These are phyloP conservation scores for Fusarium sterilihyphosum DNA, from an alignment of 2,329 filamentous ascomycete genomes.

Conservation along the genomic window DNA sequence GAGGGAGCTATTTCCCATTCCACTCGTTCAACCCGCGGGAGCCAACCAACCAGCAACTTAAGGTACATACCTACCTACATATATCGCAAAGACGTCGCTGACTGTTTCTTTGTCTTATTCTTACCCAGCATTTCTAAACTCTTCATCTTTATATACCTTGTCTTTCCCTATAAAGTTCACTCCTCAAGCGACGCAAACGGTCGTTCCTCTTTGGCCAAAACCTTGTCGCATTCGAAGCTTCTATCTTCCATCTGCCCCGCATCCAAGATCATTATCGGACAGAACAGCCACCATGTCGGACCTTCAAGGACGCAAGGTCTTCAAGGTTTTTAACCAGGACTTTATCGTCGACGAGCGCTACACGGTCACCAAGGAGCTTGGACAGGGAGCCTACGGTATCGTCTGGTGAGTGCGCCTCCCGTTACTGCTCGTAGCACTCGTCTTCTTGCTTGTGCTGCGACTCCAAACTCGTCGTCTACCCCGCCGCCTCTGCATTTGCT, in stretches of 20 bases:
- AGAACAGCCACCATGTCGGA: conserved; percentile 49
- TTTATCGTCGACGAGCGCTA: conserved; percentile 98
- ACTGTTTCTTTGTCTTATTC: conserved; percentile 30
- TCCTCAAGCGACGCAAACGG: neutral
- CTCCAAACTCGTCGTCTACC: conserved; percentile 35
- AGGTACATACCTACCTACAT: conserved; percentile 39
- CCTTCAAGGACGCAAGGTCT: conserved; percentile 78
- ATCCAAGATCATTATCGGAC: neutral
- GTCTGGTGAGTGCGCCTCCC: conserved; percentile 77
- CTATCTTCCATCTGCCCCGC: conserved; percentile 21
- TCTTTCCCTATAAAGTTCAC: neutral
- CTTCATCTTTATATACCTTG: neutral
- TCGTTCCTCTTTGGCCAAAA: neutral
- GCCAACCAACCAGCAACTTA: conserved; percentile 34
- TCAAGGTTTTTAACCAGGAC: conserved; percentile 99
- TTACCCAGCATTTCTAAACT: conserved; percentile 10
- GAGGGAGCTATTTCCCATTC: conserved; percentile 29
- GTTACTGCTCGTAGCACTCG: neutral
- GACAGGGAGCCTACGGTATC: conserved; percentile 97
- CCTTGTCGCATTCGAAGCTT: conserved; percentile 23
- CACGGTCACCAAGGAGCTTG: conserved; percentile 97
- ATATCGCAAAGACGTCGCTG: conserved; percentile 39
- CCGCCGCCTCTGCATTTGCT: conserved; percentile 43
- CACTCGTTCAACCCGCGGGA: conserved; percentile 24
- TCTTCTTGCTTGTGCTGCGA: conserved; percentile 26